Evolutionary conservation across 2,329 filamentous ascomycete species (phyloP), one percentile per base, ranked within the genome.

Genomic region (Neofusicoccum parvum): DNA sequence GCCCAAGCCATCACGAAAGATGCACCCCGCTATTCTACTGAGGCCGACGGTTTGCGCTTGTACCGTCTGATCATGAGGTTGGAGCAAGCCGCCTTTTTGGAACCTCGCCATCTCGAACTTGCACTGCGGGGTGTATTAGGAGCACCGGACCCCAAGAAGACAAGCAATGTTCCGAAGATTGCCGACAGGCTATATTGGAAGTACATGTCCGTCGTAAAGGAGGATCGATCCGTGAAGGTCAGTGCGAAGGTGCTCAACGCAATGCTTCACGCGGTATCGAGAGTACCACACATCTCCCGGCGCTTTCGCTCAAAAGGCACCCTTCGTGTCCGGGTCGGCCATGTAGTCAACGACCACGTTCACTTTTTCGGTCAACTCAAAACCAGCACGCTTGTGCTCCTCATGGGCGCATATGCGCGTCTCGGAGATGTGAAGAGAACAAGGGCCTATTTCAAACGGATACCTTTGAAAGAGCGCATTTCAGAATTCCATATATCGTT

Each of bases 1-100:
- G 20, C 5, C 11, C 41, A 20, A 56, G 32, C 49, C 5, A 53
- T 64, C 15, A 5, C 5, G 32, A 39, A 56, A 27, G 34, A 20
- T 23, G 34, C 62, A 3, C 32, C 23, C 3, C 9, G 32, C 20
- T 45, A 45, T 39, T 12, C 12, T 5, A 12, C 5, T 17, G 15
- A 32, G 27, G 14, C 27, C 11, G 45, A 36, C 10, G 49, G n/a
- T n/a, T n/a, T 10, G 14, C 32, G 20, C n/a, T 14, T 64, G 43
- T 64, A 54, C 27, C 62, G 50, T 32, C 41, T 64, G 27, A 23
- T 64, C 27, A 14, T 64, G 49, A 54, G 49, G 37, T 12, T 64
- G 27, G 56, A 49, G 9, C 62, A 36, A 17, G 36, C 10, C 41
- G 32, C n/a, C 37, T 48, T 32, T 37, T 14, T 62, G 17, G 45